Evolutionary conservation across 2,329 filamentous ascomycete genomes (phyloP).

Genomic region (Lasiodiplodia theobromae): DNA sequence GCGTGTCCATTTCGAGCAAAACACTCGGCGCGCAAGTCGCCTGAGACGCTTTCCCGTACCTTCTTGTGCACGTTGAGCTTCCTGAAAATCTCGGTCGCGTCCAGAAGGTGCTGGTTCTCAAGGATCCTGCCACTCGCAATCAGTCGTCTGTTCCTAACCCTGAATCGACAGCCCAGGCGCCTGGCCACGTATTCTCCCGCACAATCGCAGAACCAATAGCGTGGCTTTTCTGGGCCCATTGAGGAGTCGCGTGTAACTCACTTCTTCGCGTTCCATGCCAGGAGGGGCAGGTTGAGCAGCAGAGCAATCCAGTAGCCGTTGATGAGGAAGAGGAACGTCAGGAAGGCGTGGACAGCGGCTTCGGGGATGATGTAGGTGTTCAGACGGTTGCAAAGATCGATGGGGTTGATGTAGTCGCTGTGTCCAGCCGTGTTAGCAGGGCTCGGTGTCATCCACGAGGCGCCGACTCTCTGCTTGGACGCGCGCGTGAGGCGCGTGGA

Average conservation of each 20-base stretch:
- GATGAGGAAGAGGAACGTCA: slow-evolving; percentile 95
- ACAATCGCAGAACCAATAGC: neutral
- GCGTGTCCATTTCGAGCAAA: neutral
- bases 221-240: neutral
- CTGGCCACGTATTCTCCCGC: slow-evolving; percentile 17
- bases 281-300: slow-evolving; percentile 86
- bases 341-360: slow-evolving; percentile 94
- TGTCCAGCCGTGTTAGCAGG: slow-evolving; percentile 20
- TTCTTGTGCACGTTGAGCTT: slow-evolving; percentile 99
- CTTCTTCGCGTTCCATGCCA: slow-evolving; percentile 98
- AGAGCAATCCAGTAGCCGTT: slow-evolving; percentile 98
- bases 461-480: slow-evolving; percentile 1
- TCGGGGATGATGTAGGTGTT: slow-evolving; percentile 99
- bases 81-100: slow-evolving; percentile 98
- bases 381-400: slow-evolving; percentile 99
- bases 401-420: slow-evolving; percentile 99
- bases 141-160: slow-evolving; percentile 36
- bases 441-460: neutral
- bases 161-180: neutral
- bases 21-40: neutral
- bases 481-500: slow-evolving; percentile 10
- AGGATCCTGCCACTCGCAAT: slow-evolving; percentile 72
- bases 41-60: slow-evolving; percentile 57
- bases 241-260: slow-evolving; percentile 58
- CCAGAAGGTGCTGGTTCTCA: slow-evolving; percentile 94